Evolutionary conservation across 2,329 filamentous ascomycete genomes (phyloP).

Genomic region (Aureobasidium sp.): DNA sequence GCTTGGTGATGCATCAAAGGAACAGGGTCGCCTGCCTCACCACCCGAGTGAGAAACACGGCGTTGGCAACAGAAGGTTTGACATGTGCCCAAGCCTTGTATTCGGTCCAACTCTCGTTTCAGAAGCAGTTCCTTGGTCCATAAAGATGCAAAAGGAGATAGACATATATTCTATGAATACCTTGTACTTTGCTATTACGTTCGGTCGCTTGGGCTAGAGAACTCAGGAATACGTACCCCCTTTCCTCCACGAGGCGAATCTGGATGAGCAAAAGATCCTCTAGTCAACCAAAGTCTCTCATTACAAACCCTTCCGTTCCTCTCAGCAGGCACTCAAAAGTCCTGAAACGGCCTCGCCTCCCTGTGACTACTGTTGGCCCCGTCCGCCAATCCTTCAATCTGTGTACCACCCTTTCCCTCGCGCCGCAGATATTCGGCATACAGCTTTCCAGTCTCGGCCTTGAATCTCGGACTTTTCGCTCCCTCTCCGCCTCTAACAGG

Average conservation of each 20-base stretch:
- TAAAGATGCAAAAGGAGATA: too few species aligned
- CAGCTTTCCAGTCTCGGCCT: conserved; percentile 21
- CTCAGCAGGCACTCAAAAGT: not conserved
- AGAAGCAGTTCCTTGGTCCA: too few species aligned
- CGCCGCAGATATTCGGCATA: conserved; percentile 30
- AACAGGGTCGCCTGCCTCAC: too few species aligned
- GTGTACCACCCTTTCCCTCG: conserved; percentile 18
- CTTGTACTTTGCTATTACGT: not conserved
- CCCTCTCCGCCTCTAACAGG: conserved; percentile 8
- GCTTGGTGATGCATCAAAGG: too few species aligned
- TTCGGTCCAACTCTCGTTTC: too few species aligned
- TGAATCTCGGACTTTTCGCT: conserved; percentile 16
- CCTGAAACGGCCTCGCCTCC: not conserved
- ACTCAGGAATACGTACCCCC: not conserved
- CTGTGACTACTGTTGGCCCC: not conserved
- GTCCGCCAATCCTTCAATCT: not conserved
- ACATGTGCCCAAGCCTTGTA: too few species aligned
- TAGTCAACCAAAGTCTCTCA: not conserved
- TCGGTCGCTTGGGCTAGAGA: not conserved
- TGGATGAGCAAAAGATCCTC: not conserved
- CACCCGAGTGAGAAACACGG: too few species aligned
- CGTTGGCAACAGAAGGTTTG: too few species aligned
- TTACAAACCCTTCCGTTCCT: not conserved
- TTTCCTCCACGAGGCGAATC: not conserved
- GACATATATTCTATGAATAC: not conserved